Base-by-base conservation (phyloP, 495 filamentous ascomycete genomes). In the Penicillium canescens region DNA sequence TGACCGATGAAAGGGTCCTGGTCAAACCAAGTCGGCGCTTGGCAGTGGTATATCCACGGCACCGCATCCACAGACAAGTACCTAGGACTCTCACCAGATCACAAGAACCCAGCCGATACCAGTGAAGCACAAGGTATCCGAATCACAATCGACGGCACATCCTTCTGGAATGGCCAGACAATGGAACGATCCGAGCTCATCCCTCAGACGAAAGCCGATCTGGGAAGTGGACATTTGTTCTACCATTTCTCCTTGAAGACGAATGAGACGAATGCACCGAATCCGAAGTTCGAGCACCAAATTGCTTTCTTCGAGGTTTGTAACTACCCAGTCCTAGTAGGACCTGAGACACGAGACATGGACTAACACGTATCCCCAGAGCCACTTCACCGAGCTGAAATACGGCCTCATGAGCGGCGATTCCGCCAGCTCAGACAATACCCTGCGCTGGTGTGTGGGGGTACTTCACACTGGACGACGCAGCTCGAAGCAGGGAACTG, bases 311-410 rank as follows among this genome's bases (percentile, higher is more conserved):
- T 90, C 50, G 73, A 69, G 60, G 69, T 71, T 31, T 31, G 28
- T 31, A 31, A 48, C 14, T 8, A 10, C 39, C 24, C 31, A 26
- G 4, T 11, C 40, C 13, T 16, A 13, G 0, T 23, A 18, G 18
- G 7, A 7, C 6, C 28, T 9, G 28, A 10, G 28, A 8, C 9
- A 20, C 16, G 20, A 4, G 26, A n/a, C 18, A 16, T 16, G 4
- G 12, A 3, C 34, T 36, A 31, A 40, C 34, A 42, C 33, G 3
- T 33, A 33, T 79, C 2, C 26, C 20, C 11, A 89, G 74, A 82
- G 76, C 65, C 86, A 89, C 73, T 90, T 89, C 69, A 89, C 86
- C 50, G 87, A 89, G 73, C 68, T 91, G 65, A 89, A 90, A 73
- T 83, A 82, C 55, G 88, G 87, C 50, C 81, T 45, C 4, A 7